A percentile compares a stretch with the other conserved stretches of the same genome.
Evolutionary conservation across 2,329 filamentous ascomycete species (phyloP).

Genomic region (Trichoderma sp.): DNA sequence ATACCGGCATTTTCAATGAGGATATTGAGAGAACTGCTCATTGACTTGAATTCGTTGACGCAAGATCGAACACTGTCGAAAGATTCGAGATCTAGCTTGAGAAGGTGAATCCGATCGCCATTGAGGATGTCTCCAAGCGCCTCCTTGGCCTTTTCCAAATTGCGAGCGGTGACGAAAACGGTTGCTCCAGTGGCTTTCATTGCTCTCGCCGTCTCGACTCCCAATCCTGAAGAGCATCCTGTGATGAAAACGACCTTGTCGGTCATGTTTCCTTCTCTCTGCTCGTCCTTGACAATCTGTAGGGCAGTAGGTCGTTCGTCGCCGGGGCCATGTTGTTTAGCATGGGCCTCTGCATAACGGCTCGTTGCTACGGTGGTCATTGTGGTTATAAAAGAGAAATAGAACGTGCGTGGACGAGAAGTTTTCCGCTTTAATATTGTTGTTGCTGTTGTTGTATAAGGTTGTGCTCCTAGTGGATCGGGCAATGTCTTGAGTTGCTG

Average conservation of each 20-base stretch:
- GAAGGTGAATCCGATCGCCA: conserved; percentile 22
- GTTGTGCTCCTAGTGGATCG: background rate
- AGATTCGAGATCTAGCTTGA: conserved; percentile 30
- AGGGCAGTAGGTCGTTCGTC: conserved; percentile 42
- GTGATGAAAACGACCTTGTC: conserved; percentile 45
- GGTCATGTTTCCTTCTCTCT: conserved; percentile 31
- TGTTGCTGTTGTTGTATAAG: background rate
- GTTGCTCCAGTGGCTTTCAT: conserved; percentile 38
- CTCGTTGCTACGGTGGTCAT: background rate
- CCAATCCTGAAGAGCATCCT: conserved; percentile 43
- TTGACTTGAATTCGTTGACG: conserved; percentile 24
- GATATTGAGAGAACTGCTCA: conserved; percentile 30
- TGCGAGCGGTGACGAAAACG: conserved; percentile 28
- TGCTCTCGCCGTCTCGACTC: conserved; percentile 44
- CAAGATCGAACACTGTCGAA: conserved; percentile 29
- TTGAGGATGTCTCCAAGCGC: conserved; percentile 24
- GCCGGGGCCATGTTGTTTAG: conserved; percentile 33
- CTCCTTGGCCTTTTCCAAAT: conserved; percentile 27
- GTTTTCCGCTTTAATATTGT: background rate
- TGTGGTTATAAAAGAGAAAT: background rate
- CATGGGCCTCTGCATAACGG: conserved; percentile 35
- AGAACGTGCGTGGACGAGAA: background rate
- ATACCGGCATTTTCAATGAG: conserved; percentile 47
- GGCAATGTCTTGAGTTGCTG: background rate
- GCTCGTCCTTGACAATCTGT: conserved; percentile 40